Conservation (phyloP, 495 filamentous ascomycete genomes). For the Lophiotrema nucula region DNA sequence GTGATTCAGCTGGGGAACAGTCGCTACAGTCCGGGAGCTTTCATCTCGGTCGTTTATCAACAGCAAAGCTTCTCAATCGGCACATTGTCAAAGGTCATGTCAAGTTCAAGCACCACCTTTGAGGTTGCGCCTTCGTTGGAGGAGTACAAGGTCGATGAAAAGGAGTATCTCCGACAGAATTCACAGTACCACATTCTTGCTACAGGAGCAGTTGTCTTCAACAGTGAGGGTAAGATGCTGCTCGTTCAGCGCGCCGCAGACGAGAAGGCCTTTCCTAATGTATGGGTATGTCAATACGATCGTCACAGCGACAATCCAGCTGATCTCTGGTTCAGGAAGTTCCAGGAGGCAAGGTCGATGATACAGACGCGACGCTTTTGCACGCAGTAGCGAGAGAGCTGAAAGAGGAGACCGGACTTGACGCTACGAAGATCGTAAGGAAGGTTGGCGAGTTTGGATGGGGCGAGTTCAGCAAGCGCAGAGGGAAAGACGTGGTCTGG, state of each 20-base stretch:
- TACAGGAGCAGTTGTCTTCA: conserved; percentile 36
- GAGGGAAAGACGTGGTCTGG: conserved; percentile 26
- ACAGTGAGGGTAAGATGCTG: conserved; percentile 47
- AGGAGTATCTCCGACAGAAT: conserved; percentile 21
- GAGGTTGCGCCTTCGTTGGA: conserved; percentile 12
- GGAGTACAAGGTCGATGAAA: conserved; percentile 20
- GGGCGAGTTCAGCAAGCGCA: conserved; percentile 1
- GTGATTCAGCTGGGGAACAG: too few relatives aligned
- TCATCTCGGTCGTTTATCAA: too few relatives aligned
- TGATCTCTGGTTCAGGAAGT: conserved; percentile 50
- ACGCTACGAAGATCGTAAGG: conserved; percentile 47
- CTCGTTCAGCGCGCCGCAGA: conserved; percentile 49
- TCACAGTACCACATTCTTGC: conserved; percentile 10
- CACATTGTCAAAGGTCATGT: too few relatives aligned
- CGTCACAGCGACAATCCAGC: not conserved
- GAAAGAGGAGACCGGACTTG: conserved; percentile 59
- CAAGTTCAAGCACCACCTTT: conserved; percentile 13
- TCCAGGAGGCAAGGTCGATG: conserved; percentile 56
- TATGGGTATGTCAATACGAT: conserved; percentile 20
- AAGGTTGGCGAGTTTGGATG: conserved; percentile 44
- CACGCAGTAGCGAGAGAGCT: conserved; percentile 56
- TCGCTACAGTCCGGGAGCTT: too few relatives aligned
- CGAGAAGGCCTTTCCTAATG: conserved; percentile 47
- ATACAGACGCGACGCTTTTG: conserved; percentile 52
- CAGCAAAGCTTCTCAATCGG: too few relatives aligned